Conservation (phyloP, 1,284 basidiomycete species). For the Apiotrichum brassicae region DNA sequence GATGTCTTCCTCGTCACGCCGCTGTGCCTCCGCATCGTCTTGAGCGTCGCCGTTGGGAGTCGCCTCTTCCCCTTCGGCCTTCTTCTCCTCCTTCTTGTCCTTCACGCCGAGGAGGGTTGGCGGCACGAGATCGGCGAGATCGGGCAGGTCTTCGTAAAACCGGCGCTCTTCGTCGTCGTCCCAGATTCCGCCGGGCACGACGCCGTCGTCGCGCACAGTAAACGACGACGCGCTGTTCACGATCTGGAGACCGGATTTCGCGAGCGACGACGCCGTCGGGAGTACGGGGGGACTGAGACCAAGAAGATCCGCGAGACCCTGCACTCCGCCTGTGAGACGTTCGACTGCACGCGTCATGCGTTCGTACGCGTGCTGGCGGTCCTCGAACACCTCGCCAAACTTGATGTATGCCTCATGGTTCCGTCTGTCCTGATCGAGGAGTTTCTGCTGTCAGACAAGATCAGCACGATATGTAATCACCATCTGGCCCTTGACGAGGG, state of each 20-base stretch:
- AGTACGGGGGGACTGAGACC: conserved; percentile 72
- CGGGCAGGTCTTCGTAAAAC: conserved; percentile 91
- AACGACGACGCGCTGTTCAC: conserved; percentile 49
- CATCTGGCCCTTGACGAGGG: conserved; percentile 82
- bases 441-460: conserved; percentile 53
- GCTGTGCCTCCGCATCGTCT: conserved; percentile 29
- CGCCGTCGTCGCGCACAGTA: conserved; percentile 55
- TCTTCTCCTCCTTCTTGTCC: conserved; percentile 47
- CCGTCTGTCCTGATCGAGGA: conserved; percentile 91
- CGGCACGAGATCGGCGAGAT: conserved; percentile 86
- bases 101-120: conserved; percentile 78
- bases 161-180: conserved; percentile 93
- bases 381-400: conserved; percentile 98
- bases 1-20: conserved; percentile 51
- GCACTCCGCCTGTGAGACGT: conserved; percentile 75
- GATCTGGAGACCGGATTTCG: conserved; percentile 47
- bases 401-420: conserved; percentile 99
- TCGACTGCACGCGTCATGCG: conserved; percentile 96
- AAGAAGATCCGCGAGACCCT: conserved; percentile 82
- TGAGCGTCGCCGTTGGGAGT: conserved; percentile 8
- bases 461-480: conserved; percentile 50
- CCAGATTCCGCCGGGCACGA: conserved; percentile 75
- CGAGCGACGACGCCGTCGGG: conserved; percentile 58
- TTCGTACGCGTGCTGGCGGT: conserved; percentile 96
- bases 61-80: conserved; percentile 19